Evolutionary conservation across 2,329 filamentous ascomycete genomes (phyloP), one percentile per base, ranked within the genome.

Genomic region (Neonectria magnoliae): DNA sequence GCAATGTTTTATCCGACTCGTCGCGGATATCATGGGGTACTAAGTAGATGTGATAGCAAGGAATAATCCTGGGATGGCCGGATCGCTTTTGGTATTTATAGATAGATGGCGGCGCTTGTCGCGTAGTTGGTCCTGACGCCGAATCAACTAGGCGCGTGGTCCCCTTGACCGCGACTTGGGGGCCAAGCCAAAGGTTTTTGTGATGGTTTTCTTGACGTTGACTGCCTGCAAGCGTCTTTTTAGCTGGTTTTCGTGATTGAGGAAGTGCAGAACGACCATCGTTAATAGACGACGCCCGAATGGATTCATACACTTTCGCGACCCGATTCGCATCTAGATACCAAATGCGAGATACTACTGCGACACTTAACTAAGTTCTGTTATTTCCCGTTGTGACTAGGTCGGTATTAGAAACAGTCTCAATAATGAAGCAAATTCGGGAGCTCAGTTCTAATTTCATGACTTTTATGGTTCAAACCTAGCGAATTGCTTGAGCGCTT

Each of bases 51-150:
- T 44, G 51, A 27, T 38, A 14, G 22, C 41, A 25, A 53, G 50
- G 41, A 18, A n/a, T 3, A 18, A 55, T 31, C 51, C 57, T 54
- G n/a, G 50, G 18, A 41, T n/a, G 20, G 29, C 48, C 18, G 7
- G 44, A 42, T 54, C 18, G 11, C 29, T 36, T 13, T 27, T 36
- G 41, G 44, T 60, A 60, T 60, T 60, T 55, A 60, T 60, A 60
- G 51, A 60, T 60, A 60, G 51, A 13, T 16, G 51, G 8, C 29
- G 50, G 57, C 42, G 57, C 57, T 55, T 60, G 57, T 54, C 57
- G 57, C 29, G 31, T 60, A 60, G 50, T 22, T 44, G 20, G 42
- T 22, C 25, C 51, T 47, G 57, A 53, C 57, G 38, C 57, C 36
- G 57, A 33, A 47, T 48, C 48, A 60, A 55, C 50, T 16, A 48